Base-by-base conservation (phyloP, 495 filamentous ascomycete genomes). In the Talaromyces proteolyticus region DNA sequence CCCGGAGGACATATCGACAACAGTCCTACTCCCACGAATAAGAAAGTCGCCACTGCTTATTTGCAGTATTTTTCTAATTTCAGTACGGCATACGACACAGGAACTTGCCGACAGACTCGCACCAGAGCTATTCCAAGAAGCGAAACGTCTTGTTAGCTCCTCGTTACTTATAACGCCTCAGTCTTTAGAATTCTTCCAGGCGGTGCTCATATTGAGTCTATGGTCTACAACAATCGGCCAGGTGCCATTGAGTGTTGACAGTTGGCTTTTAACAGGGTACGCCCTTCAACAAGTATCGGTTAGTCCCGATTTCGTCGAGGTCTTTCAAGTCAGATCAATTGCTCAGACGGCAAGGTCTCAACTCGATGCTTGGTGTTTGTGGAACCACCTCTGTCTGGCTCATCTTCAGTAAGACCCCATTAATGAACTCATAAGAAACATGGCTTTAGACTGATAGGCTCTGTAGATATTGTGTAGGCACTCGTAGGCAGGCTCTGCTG, bases 141-240 rank as follows among this genome's bases (percentile, higher is more conserved):
- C 65, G 14, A 66, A 66, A 22, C 52, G 62, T 1, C 54, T 70
- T 6, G 56, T 69, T 17, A 67, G 67, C 0, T 53, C 51, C 16
- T 58, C 57, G 0, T 54, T 76, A 36, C 55, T 76, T 3, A 44
- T 56, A 1, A 58, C 67, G 1, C 67, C 70, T 2, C 71, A 74
- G 42, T 46, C 67, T 4, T 59, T 72, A 10, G 67, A 71, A 41
- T 73, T 74, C 49, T 76, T 76, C 20, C 71, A 76, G 52, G 67
- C 69, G 6, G 52, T 59, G 4, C 52, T 76, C 4, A 63, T 76
- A 23, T 55, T 74, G 0, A 67, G 67, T 44, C 55, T 74, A 58
- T 76, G 72, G 72, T 74, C 70, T 10, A 76, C 70, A 5, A 76
- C 72, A 2, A 70, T 76, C 2, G 70, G 67, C 1, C 68, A 74